Evolutionary conservation across 108 stramenopile species (phyloP).

Genomic region (Nitzschia sp.): DNA sequence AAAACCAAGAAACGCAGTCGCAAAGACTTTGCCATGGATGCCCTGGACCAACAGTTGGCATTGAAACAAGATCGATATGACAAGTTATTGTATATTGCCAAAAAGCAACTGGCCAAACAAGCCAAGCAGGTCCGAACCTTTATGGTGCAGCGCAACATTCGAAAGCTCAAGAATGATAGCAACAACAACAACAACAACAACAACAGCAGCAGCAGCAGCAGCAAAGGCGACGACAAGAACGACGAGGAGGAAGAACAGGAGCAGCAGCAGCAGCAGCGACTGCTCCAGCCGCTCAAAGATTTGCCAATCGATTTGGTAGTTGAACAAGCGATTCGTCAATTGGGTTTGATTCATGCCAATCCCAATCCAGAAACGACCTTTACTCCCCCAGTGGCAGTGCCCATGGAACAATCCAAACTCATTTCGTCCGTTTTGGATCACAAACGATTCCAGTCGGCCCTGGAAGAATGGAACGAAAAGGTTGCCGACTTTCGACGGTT

Average conservation of each 20-base stretch:
- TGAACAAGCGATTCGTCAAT: conserved; percentile 47
- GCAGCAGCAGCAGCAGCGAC: conserved; percentile 15
- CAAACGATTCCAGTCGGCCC: conserved; percentile 47
- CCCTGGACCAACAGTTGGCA: background rate
- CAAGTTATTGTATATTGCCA: conserved; percentile 44
- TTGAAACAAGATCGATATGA: conserved; percentile 51
- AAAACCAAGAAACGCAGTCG: conserved; percentile 17
- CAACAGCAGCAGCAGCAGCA: too few relatives aligned
- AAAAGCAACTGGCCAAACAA: conserved; percentile 55
- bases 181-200: conserved; percentile 22
- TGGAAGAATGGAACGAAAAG: conserved; percentile 74
- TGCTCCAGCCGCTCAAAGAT: conserved; percentile 35
- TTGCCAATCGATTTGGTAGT: conserved; percentile 50
- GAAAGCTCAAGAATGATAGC: conserved; percentile 31
- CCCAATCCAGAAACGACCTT: conserved; percentile 17
- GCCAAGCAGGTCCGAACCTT: conserved; percentile 67
- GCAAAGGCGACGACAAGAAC: conserved; percentile 10
- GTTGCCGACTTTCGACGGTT: conserved; percentile 71
- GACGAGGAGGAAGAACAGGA: conserved; percentile 1
- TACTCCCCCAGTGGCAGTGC: background rate
- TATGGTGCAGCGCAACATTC: conserved; percentile 63
- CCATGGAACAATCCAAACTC: conserved; percentile 30
- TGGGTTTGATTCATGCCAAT: conserved; percentile 56
- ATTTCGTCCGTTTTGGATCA: conserved; percentile 60
- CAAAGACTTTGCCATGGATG: background rate